Base-by-base conservation (phyloP, 2,329 filamentous ascomycete genomes). In the Colletotrichum liriopes region DNA sequence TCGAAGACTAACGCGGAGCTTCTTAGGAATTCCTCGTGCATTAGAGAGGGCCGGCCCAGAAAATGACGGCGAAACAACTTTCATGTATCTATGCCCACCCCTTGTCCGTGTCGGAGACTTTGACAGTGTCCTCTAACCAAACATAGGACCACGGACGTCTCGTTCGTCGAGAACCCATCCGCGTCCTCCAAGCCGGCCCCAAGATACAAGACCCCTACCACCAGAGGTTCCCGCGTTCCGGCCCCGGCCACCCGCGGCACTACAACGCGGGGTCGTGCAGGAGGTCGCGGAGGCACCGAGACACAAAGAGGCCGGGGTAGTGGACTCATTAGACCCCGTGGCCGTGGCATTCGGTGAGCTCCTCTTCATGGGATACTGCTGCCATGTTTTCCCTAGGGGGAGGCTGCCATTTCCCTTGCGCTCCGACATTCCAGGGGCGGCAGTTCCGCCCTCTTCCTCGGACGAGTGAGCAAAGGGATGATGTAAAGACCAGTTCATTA, bases 131-230 rank as follows among this genome's bases (percentile, higher is more conserved):
- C 74, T 73, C 77, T 75, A 72, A 78, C 73, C 67, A 74, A 74
- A 51, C 54, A 5, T 76, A 96, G 93, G 88, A 98, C 95, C 32
- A 97, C 94, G 14, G 95, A 98, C 79, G 97, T 93, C 7, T 94
- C 94, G 1, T 98, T 98, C 78, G 91, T 98, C 67, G 94, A 98
- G 43, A 94, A 98, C 77, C 95, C 95, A 9, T 82, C 88, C 2
- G 84, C 84, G n/a, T 83, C 88, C 18, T 86, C 86, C 32, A 90
- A 86, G 76, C 80, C 86, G 35, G 83, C 83, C 6, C 80, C 84
- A 9, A 88, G 84, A 73, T 86, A 85, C 74, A 79, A 82, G 37
- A 84, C 82, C 8, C 80, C 86, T 8, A 84, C 79, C 59, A 63
- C 78, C 11, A 70, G 79, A 67, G 56, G 76, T 71, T 88, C 88